Evolutionary conservation across 2,329 filamentous ascomycete species (phyloP).

Genomic region (Fusarium aywerte): DNA sequence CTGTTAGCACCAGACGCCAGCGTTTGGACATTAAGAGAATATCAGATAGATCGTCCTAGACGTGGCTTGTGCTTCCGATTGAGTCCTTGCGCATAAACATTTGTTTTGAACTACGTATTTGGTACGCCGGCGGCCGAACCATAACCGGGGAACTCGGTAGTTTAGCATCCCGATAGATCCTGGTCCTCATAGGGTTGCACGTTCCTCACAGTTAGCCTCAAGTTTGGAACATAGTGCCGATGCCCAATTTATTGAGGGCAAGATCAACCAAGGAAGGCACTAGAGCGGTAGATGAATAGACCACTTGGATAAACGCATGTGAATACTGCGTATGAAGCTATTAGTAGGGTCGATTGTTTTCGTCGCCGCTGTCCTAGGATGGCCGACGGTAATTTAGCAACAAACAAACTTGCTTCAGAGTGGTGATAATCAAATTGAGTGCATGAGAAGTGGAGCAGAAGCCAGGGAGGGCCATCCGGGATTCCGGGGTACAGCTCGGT

Average conservation of each 20-base stretch:
- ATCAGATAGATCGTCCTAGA: slow-evolving; percentile 18
- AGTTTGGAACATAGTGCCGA: slow-evolving; percentile 3
- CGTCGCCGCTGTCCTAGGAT: background rate
- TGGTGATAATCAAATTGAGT: slow-evolving; percentile 40
- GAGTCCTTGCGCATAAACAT: background rate
- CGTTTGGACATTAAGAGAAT: slow-evolving; percentile 16
- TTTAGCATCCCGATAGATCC: slow-evolving; percentile 21
- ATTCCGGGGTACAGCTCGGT: slow-evolving; percentile 44
- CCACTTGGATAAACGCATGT: background rate
- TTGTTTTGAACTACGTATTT: too few relatives aligned
- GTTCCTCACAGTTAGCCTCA: slow-evolving; percentile 8
- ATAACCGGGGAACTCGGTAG: slow-evolving; percentile 15
- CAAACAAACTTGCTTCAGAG: slow-evolving; percentile 27
- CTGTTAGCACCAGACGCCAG: slow-evolving; percentile 23
- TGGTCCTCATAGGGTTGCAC: slow-evolving; percentile 12
- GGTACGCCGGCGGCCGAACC: slow-evolving; percentile 13
- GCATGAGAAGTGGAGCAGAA: slow-evolving; percentile 34
- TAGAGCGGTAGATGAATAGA: background rate
- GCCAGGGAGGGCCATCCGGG: slow-evolving; percentile 25
- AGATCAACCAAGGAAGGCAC: background rate
- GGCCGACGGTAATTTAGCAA: slow-evolving; percentile 14
- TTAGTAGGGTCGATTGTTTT: background rate
- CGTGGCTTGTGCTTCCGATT: slow-evolving; percentile 18
- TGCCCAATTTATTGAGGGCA: slow-evolving; percentile 18
- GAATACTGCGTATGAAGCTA: background rate